Evolutionary conservation across 192 early-diverging fungal species (phyloP).

Genomic region (Glomus cerebriforme): DNA sequence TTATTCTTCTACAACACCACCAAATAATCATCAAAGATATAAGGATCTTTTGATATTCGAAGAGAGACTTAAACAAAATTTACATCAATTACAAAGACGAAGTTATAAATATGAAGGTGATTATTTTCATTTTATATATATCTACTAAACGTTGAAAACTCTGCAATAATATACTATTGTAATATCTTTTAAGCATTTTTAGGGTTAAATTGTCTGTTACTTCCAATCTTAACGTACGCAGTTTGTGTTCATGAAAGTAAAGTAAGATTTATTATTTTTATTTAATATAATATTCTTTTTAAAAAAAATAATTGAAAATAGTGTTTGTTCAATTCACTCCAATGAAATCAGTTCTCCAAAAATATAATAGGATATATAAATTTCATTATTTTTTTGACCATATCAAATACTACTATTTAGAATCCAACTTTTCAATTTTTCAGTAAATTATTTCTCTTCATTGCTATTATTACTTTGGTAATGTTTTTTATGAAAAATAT

Average conservation of each 20-base stretch:
- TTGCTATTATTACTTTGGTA: slow-evolving; percentile 42
- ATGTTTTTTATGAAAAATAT: slow-evolving; percentile 59
- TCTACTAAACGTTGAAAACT: background rate
- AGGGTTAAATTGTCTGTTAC: slow-evolving; percentile 13
- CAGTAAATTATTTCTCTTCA: slow-evolving; percentile 35
- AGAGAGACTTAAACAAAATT: slow-evolving; percentile 75
- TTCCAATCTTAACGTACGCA: slow-evolving; percentile 51
- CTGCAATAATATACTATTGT: slow-evolving; percentile 22
- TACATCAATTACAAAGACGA: slow-evolving; percentile 62
- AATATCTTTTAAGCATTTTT: slow-evolving; percentile 2
- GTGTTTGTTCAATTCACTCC: no score
- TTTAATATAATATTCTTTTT: background rate
- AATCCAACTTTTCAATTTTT: slow-evolving; percentile 18
- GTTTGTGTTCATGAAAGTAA: slow-evolving; percentile 40
- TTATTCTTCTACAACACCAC: slow-evolving; percentile 9
- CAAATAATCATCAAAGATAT: slow-evolving; percentile 45
- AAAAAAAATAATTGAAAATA: background rate
- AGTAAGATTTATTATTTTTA: background rate
- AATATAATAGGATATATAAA: no score
- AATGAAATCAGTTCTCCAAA: no score
- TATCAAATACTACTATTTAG: background rate
- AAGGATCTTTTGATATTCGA: slow-evolving; percentile 82
- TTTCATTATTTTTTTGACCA: no score
- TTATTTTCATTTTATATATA: no score
- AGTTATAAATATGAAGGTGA: slow-evolving; percentile 75